Evolutionary conservation across 352 stramenopile species (phyloP), one percentile per base, ranked within the genome.

Genomic region (Pythium sukuiense): DNA sequence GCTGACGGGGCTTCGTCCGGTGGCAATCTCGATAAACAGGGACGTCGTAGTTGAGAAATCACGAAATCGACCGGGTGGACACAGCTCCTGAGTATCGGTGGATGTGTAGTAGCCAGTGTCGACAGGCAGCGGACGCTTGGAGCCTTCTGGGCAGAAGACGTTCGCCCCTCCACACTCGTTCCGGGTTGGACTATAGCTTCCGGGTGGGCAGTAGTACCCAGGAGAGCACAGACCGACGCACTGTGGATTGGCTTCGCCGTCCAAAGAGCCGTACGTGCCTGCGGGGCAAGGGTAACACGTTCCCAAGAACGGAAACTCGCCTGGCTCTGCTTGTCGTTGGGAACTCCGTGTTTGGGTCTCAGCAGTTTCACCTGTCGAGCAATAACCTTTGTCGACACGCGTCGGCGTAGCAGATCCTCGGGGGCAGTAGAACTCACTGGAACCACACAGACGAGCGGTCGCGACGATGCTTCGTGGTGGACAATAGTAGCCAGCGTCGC

Each of bases 131-230:
- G 60, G 73, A 11, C 27, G 13, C 3, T 18, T 30, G 0, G 80
- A 79, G 2, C 68, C 74, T 8, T 33, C 20, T 4, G 84, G 82
- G 39, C 84, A 93, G 65, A 78, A 90, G 12, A 77, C 69, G 11
- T 69, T 48, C 14, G 77, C 70, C 20, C 73, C 63, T 1, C 84
- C 84, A 43, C 84, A 93, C 46, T 86, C 79, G 11, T 63, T 62
- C 55, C 87, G 63, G 0, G 69, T 82, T 3, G 72, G 46, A 1
- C 72, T 74, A 13, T 69, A 77, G 67, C 81, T 92, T 5, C 77
- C 77, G 6, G 67, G 43, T 13, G 81, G 80, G 35, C 84, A 92
- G 65, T 77, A 96, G 66, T 87, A 96, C 6, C 90, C 90, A 7
- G 69, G 18, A 16, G 70, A 45, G 68, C 90, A 97, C 3, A 33